A percentile compares a stretch with the other conserved stretches of the same genome.
Conservation (phyloP, 768 basidiomycete species). For the Astraeus odoratus region DNA sequence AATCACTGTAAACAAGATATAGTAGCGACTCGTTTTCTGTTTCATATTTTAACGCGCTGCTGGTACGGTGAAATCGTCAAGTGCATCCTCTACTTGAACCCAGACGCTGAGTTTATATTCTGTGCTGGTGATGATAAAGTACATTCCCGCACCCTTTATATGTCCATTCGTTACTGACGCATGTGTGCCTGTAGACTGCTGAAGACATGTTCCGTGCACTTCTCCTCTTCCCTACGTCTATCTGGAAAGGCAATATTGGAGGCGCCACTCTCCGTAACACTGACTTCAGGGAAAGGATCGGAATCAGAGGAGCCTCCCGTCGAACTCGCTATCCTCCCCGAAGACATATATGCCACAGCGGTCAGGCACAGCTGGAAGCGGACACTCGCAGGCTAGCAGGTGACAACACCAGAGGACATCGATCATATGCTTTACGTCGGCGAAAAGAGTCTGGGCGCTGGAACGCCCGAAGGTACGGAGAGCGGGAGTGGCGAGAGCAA, state of each 20-base stretch:
- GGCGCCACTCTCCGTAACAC: conserved; percentile 46
- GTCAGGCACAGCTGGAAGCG: conserved; percentile 89
- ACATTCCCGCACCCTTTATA: background rate
- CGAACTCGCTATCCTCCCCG: conserved; percentile 56
- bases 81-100: conserved; percentile 85
- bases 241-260: conserved; percentile 42
- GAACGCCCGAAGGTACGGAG: background rate
- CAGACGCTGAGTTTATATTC: conserved; percentile 92
- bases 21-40: background rate
- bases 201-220: conserved; percentile 99
- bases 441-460: conserved; percentile 12
- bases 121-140: conserved; percentile 99
- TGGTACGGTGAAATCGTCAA: conserved; percentile 89
- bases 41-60: too few relatives aligned
- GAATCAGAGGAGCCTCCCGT: conserved; percentile 34
- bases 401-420: conserved; percentile 81
- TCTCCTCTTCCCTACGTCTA: conserved; percentile 44
- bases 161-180: too few relatives aligned
- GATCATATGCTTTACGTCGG: conserved; percentile 65
- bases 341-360: conserved; percentile 83
- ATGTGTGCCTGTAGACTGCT: conserved; percentile 58
- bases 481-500: background rate
- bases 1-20: conserved; percentile 85
- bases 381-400: conserved; percentile 91
- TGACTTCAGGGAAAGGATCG: conserved; percentile 19